Evolutionary conservation across 306 rosid species (phyloP).

Genomic region (Begonia fuchsioides): DNA sequence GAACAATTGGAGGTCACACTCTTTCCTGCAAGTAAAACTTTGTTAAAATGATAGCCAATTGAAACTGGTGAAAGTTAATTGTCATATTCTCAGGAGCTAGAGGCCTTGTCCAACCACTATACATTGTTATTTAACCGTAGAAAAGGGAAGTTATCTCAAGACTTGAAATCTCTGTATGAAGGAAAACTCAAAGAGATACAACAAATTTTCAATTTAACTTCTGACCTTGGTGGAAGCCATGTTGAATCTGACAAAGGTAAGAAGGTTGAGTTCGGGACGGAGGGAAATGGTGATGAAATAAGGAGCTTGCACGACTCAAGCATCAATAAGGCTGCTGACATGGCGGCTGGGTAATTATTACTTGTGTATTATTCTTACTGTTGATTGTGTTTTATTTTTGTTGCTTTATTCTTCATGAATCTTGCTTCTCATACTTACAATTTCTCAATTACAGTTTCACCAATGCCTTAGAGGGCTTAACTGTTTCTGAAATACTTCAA

Average conservation of each 20-base stretch:
- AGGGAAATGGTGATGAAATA: constrained; percentile 65
- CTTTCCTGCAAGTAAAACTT: constrained; percentile 10
- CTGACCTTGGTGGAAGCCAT: constrained; percentile 51
- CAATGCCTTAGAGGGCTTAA: constrained; percentile 53
- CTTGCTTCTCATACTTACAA: not conserved
- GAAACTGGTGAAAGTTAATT: constrained; percentile 9
- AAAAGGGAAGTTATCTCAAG: constrained; percentile 60
- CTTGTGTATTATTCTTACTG: not conserved
- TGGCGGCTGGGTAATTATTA: constrained; percentile 78
- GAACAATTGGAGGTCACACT: constrained; percentile 87
- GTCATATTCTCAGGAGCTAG: constrained; percentile 66
- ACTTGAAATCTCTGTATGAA: constrained; percentile 59
- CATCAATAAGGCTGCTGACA: constrained; percentile 87
- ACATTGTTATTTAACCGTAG: constrained; percentile 73
- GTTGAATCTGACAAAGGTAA: constrained; percentile 64
- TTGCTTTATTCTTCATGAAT: not conserved
- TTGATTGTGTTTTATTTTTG: constrained; percentile 1
- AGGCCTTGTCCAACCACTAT: constrained; percentile 83
- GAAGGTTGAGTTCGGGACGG: constrained; percentile 43
- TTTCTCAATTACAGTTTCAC: constrained; percentile 34
- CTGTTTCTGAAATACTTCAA: too few relatives aligned
- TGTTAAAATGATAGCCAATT: constrained; percentile 6
- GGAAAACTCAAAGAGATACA: constrained; percentile 86
- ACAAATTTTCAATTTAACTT: constrained; percentile 58
- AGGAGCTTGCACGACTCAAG: constrained; percentile 79